Percentiles rank a stretch among this genome's conserved stretches.
phyloP scores from a whole-genome alignment of 192 early-diverging fungal genomes.

The Coemansia sp. region DNA sequence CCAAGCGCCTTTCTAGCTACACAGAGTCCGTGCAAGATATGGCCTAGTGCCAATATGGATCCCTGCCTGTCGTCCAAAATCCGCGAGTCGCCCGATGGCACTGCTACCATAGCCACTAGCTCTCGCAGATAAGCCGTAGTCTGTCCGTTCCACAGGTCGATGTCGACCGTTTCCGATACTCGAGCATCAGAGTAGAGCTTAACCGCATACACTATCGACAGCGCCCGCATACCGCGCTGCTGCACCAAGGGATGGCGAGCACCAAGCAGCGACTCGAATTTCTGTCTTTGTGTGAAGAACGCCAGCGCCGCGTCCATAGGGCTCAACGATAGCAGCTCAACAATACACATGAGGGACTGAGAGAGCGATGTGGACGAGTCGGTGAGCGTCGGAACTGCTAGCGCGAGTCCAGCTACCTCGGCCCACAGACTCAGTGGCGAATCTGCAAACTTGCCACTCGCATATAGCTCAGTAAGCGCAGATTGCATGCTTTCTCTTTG shows the following conservation, averaged over 20 bases:
- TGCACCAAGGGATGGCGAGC: slow-evolving; percentile 19
- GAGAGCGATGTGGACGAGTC: slow-evolving; percentile 6
- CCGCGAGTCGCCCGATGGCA: slow-evolving; percentile 14
- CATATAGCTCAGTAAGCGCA: slow-evolving; percentile 13
- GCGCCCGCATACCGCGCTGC: slow-evolving; percentile 23
- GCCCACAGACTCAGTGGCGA: slow-evolving; percentile 19
- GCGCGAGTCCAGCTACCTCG: background rate
- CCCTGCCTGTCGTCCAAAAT: slow-evolving; percentile 69
- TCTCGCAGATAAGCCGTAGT: slow-evolving; percentile 7
- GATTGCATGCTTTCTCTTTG: slow-evolving; percentile 25
- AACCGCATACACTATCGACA: slow-evolving; percentile 20
- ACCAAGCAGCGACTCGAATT: slow-evolving; percentile 17
- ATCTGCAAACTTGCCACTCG: background rate
- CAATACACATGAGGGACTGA: slow-evolving; percentile 30
- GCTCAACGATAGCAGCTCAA: slow-evolving; percentile 37
- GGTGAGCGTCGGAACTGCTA: background rate
- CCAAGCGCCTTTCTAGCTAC: slow-evolving; percentile 15
- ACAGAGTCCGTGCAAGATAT: slow-evolving; percentile 53
- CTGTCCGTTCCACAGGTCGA: slow-evolving; percentile 23
- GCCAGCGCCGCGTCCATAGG: slow-evolving; percentile 9
- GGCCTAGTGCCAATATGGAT: slow-evolving; percentile 69
- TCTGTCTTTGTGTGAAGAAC: slow-evolving; percentile 18
- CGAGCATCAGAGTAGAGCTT: slow-evolving; percentile 21
- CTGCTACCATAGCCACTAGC: slow-evolving; percentile 9
- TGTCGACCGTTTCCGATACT: background rate